A percentile compares a stretch with the other conserved stretches of the same genome.
Conservation (phyloP, 106 monocot genomes). For the Dendrobium chrysotoxum region DNA sequence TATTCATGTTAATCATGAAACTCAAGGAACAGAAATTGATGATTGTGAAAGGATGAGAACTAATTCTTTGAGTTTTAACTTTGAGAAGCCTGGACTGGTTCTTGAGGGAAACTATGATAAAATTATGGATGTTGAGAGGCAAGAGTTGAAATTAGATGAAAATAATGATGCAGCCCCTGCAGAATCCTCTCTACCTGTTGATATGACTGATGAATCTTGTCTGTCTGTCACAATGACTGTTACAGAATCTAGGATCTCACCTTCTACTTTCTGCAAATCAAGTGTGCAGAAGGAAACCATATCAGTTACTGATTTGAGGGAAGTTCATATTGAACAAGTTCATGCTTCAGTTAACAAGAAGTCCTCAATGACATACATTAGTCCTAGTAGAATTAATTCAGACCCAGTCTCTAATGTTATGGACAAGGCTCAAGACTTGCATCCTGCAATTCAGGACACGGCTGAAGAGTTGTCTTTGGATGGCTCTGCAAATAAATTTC, state of each 20-base stretch:
- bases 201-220: not conserved
- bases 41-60: not conserved
- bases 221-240: not conserved
- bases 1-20: slow-evolving; percentile 5
- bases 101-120: slow-evolving; percentile 6
- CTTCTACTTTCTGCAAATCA: not conserved
- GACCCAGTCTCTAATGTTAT: not conserved
- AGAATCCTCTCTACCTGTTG: slow-evolving; percentile 7
- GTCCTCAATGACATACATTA: not conserved
- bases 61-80: not conserved
- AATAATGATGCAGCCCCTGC: not conserved
- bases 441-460: slow-evolving; percentile 14
- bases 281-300: not conserved
- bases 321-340: not conserved
- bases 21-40: not conserved
- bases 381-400: slow-evolving; percentile 6
- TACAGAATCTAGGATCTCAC: not conserved
- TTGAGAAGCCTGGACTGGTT: not conserved
- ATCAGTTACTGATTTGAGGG: slow-evolving; percentile 5
- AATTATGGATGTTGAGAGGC: slow-evolving; percentile 9
- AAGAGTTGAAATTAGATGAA: slow-evolving; percentile 4
- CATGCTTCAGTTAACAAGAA: slow-evolving; percentile 12
- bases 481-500: slow-evolving; percentile 8
- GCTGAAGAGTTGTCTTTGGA: slow-evolving; percentile 3
- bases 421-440: slow-evolving; percentile 7